Evolutionary conservation across 768 basidiomycete species (phyloP), one percentile per base, ranked within the genome.

Genomic region (Cytidiella melzeri): DNA sequence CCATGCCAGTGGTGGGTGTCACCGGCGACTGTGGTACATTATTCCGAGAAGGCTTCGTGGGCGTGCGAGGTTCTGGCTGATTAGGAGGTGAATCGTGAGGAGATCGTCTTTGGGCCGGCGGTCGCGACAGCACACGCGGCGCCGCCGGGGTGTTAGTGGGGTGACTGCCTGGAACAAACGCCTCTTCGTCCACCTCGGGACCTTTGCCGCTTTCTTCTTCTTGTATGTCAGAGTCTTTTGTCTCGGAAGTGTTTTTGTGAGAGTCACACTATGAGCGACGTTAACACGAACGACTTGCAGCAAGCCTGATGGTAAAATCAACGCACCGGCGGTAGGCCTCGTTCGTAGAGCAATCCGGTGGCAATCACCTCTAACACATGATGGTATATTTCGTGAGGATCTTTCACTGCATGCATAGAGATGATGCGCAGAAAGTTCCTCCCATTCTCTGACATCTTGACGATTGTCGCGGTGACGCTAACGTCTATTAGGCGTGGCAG

Each of bases 371-470:
- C 71, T 50, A 76, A 54, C 20, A 72, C 47, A 58, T 80, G 77
- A 54, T 70, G 71, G 52, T 65, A 71, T 18, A 75, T 57, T 54
- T 79, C 77, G 60, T 77, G 72, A 42, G 60, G 57, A 54, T 81
- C 76, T 1, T 56, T 61, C 39, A 79, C 64, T 63, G 57, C 68
- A 67, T 49, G 66, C 48, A 61, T 18, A 12, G 37, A 7, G 15
- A 7, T 15, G 9, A 15, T 15, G 9, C 30, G 15, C 9, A 34
- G 7, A 15, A 34, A 34, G 30, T 34, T 34, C 30, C 30, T 34
- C 9, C 30, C 30, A 15, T 34, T 7, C 30, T 34, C 9, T 34
- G 7, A 7, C 30, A n/a, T 15, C 30, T 15, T 7, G 30, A 34
- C 30, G 30, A 34, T 15, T n/a, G n/a, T n/a, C n/a, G n/a, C 30